A percentile compares a stretch with the other conserved stretches of the same genome.
phyloP scores from a whole-genome alignment of 1,284 basidiomycete species.

The Apiotrichum brassicae region DNA sequence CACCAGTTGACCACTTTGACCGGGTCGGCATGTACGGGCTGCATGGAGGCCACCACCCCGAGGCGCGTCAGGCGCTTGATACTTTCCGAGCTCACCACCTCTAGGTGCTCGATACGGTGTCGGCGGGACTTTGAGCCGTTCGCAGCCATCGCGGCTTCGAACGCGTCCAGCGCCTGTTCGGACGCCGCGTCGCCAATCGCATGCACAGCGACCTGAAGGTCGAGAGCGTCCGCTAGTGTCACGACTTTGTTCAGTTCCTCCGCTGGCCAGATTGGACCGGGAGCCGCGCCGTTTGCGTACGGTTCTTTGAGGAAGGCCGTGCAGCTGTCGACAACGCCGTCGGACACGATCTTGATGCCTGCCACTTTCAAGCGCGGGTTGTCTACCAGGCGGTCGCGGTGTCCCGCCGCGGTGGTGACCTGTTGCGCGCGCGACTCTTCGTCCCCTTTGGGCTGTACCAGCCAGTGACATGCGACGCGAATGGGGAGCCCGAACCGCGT shows the following conservation, averaged over 20 bases:
- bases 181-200: constrained; percentile 36
- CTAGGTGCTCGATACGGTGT: constrained; percentile 35
- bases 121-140: constrained; percentile 19
- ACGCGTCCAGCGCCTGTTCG: constrained; percentile 28
- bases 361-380: constrained; percentile 19
- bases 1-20: constrained; percentile 27
- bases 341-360: constrained; percentile 35
- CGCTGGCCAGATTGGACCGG: constrained; percentile 31
- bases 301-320: constrained; percentile 32
- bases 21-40: constrained; percentile 36
- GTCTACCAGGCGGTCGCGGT: constrained; percentile 17
- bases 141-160: constrained; percentile 20
- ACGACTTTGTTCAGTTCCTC: constrained; percentile 24
- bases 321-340: constrained; percentile 35
- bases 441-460: constrained; percentile 20
- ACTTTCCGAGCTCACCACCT: constrained; percentile 20
- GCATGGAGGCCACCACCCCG: constrained; percentile 30
- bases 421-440: constrained; percentile 13
- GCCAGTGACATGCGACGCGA: constrained; percentile 26
- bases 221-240: constrained; percentile 23
- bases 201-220: constrained; percentile 31
- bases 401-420: constrained; percentile 19
- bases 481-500: constrained; percentile 20
- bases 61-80: constrained; percentile 24
- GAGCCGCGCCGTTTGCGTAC: constrained; percentile 21